Evolutionary conservation across 2,329 filamentous ascomycete species (phyloP), one percentile per base, ranked within the genome.

Genomic region (Aspergillus eucalypticola): DNA sequence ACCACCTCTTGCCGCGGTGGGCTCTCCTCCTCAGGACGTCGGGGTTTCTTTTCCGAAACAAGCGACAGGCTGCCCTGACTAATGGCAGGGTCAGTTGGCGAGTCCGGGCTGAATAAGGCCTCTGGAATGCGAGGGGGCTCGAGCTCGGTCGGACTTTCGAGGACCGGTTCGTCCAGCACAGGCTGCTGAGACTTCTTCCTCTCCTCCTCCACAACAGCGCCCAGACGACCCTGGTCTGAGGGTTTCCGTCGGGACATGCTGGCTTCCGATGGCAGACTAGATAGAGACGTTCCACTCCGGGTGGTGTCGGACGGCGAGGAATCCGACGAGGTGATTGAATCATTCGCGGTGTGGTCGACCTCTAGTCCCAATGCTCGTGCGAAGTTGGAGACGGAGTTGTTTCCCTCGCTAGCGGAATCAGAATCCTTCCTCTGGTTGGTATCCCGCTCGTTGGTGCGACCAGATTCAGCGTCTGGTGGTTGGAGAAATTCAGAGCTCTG

Each of bases 341-440:
- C 83, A 1, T 86, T 86, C 0, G 85, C 78, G 3, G 84, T 82
- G 67, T 90, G 87, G 66, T 89, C 88, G 66, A 89, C 89, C 35
- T 84, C 82, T 0, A 78, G 64, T 25, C 75, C 76, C 10, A 78
- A 62, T 2, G 72, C 73, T 10, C 73, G 73, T 5, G 75, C 75
- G 49, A 78, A 78, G 48, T 73, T 76, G 4, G 76, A 77, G 11
- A 76, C 68, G 0, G 76, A 78, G 6, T 71, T 62, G 11, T 66
- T 70, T 44, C 70, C 66, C 19, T 75, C 71, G 17, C 67, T 73
- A 8, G 65, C 67, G 2, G 72, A 66, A 55, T 75, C 71, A 0
- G 71, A 73, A 15, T 62, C 64, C 51, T 69, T 73, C 50, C 71
- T 63, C 10, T 54, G 60, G 0, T 49, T 60, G 8, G 65, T 61